phyloP scores from a whole-genome alignment of 805 yeast species.

The Cyberlindnera subsufficiens region DNA sequence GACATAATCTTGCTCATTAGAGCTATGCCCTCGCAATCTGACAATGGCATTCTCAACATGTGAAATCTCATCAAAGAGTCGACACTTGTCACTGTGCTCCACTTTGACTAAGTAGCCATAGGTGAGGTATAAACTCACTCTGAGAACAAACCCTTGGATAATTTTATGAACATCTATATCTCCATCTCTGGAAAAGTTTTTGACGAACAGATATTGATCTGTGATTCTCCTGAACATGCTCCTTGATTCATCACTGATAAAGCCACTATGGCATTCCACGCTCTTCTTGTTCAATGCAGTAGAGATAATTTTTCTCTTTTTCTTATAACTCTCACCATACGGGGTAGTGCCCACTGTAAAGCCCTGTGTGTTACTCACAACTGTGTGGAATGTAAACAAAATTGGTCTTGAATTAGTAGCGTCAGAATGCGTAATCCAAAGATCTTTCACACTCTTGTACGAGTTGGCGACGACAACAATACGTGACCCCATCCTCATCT shows the following conservation, averaged over 20 bases:
- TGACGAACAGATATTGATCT: not conserved
- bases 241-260: constrained; percentile 37
- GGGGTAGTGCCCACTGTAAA: constrained; percentile 67
- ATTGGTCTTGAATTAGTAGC: constrained; percentile 65
- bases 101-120: constrained; percentile 47
- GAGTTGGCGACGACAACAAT: constrained; percentile 64
- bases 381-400: constrained; percentile 59
- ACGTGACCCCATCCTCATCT: constrained; percentile 53
- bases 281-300: constrained; percentile 34
- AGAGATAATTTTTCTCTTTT: constrained; percentile 43
- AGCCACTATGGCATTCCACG: constrained; percentile 25
- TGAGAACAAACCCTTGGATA: constrained; percentile 45
- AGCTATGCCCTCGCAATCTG: constrained; percentile 49
- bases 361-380: constrained; percentile 49
- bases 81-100: constrained; percentile 27
- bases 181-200: constrained; percentile 5
- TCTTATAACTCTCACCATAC: constrained; percentile 38
- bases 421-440: constrained; percentile 47
- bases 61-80: constrained; percentile 45
- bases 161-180: constrained; percentile 37
- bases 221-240: constrained; percentile 20
- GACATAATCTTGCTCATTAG: constrained; percentile 49
- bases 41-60: constrained; percentile 52
- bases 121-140: constrained; percentile 43
- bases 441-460: constrained; percentile 41